These are phyloP conservation scores for Magnusiomyces magnusii DNA, from an alignment of 1,139 yeast genomes.

Conservation along the genomic window DNA sequence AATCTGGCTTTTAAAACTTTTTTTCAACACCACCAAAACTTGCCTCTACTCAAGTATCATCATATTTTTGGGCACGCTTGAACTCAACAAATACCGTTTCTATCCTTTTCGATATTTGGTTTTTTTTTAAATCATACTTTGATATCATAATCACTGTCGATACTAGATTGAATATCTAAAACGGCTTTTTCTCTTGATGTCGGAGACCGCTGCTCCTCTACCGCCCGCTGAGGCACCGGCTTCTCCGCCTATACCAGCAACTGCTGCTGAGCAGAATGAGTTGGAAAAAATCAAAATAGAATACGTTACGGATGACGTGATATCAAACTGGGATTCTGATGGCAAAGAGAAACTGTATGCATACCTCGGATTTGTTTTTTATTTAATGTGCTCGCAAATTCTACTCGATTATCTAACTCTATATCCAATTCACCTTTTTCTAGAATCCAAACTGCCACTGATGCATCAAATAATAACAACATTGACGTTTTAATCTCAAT, in stretches of 20 bases:
- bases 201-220: background rate
- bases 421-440: background rate
- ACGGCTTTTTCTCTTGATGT: background rate
- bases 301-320: slow-evolving; percentile 16
- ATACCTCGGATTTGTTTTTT: background rate
- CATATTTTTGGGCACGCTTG: background rate
- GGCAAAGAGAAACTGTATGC: slow-evolving; percentile 21
- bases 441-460: slow-evolving; percentile 13
- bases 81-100: background rate
- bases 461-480: slow-evolving; percentile 10
- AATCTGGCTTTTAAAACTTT: background rate
- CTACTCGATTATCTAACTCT: background rate
- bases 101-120: background rate
- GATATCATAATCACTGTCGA: background rate
- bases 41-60: background rate
- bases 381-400: background rate
- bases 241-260: background rate
- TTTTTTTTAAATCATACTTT: background rate
- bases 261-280: background rate
- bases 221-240: background rate
- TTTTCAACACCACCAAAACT: background rate
- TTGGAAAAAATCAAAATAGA: slow-evolving; percentile 13
- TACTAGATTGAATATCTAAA: too few relatives aligned
- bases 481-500: slow-evolving; percentile 16
- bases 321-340: slow-evolving; percentile 19